phyloP scores from a whole-genome alignment of 148 eudicot species.

The Polygonum maritimum region DNA sequence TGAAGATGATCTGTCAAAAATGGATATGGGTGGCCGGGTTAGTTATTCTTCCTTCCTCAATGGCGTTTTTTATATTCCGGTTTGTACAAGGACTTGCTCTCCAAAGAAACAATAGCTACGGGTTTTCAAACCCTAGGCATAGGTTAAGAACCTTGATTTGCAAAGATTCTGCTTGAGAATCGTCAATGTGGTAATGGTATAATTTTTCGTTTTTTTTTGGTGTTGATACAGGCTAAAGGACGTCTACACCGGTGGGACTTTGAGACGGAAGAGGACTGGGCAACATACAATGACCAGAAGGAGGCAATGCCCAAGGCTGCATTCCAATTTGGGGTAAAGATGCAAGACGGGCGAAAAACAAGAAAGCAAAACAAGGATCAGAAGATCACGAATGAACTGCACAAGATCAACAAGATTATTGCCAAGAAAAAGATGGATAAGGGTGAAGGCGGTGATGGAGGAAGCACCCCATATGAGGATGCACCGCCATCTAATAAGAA shows the following conservation, averaged over 20 bases:
- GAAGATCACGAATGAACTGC: constrained; percentile 81
- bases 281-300: constrained; percentile 82
- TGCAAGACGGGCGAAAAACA: constrained; percentile 96
- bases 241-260: constrained; percentile 95
- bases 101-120: neutral
- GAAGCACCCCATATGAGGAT: constrained; percentile 35
- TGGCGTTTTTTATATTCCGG: neutral
- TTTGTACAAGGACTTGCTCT: neutral
- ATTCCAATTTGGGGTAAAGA: constrained; percentile 95
- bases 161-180: too few species aligned
- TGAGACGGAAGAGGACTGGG: constrained; percentile 97
- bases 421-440: constrained; percentile 65
- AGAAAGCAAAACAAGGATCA: constrained; percentile 84
- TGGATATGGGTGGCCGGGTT: constrained; percentile 99
- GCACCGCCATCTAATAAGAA: constrained; percentile 48
- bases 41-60: constrained; percentile 21
- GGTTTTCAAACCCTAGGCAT: too few species aligned
- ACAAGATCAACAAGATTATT: constrained; percentile 79
- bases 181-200: neutral
- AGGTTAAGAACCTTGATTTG: too few species aligned
- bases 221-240: constrained; percentile 66
- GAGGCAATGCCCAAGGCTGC: constrained; percentile 99
- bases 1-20: constrained; percentile 88
- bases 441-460: constrained; percentile 37
- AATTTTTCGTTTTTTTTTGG: neutral